Conservation (phyloP, 805 yeast genomes). For the Starmerella davenportii region DNA sequence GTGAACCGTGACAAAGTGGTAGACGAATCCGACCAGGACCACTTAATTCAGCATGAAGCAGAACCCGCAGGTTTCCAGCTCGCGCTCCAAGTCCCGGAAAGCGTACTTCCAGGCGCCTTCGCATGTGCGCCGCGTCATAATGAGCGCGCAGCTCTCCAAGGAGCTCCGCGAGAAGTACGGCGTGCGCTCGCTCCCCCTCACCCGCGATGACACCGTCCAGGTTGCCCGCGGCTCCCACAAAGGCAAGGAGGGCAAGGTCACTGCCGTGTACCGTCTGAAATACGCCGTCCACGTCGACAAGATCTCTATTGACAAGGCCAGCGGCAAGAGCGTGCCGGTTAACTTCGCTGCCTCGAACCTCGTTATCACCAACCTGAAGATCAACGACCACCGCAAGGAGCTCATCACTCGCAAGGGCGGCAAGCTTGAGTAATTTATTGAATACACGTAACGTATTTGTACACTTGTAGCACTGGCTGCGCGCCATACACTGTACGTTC, state of each 20-base stretch:
- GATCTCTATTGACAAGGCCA: slow-evolving; percentile 92
- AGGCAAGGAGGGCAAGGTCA: slow-evolving; percentile 97
- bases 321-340: slow-evolving; percentile 93
- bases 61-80: slow-evolving; percentile 70
- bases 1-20: background rate
- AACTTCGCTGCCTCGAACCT: slow-evolving; percentile 98
- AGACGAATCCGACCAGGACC: background rate
- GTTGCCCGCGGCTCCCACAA: slow-evolving; percentile 98
- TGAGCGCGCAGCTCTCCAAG: slow-evolving; percentile 98
- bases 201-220: slow-evolving; percentile 89
- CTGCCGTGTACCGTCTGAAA: slow-evolving; percentile 97
- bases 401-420: slow-evolving; percentile 97
- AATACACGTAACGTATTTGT: background rate
- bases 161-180: slow-evolving; percentile 96
- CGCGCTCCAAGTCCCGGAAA: slow-evolving; percentile 99
- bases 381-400: slow-evolving; percentile 98
- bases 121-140: slow-evolving; percentile 76
- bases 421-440: slow-evolving; percentile 42
- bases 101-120: slow-evolving; percentile 98
- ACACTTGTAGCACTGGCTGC: too few species aligned
- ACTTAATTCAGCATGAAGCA: slow-evolving; percentile 17
- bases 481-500: too few species aligned
- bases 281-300: slow-evolving; percentile 92
- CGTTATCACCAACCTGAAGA: slow-evolving; percentile 93
- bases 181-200: slow-evolving; percentile 87